Base-by-base conservation (phyloP, 2,329 filamentous ascomycete species). In the Microthyrium microscopicum region DNA sequence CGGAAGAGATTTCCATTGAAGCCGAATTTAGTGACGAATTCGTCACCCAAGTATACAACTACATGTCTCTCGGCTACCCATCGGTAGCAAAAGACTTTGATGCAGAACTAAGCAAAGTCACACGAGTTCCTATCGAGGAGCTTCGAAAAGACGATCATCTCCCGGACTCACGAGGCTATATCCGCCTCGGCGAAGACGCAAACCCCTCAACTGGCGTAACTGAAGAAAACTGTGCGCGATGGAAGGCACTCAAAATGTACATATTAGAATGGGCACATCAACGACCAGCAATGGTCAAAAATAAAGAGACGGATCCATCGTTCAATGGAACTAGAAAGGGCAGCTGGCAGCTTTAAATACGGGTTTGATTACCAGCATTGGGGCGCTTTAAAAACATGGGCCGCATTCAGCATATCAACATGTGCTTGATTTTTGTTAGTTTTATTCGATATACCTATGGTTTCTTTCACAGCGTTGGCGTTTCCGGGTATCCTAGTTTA, bases 11-110 rank as follows among this genome's bases (percentile, higher is more conserved):
- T 6, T 7, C 29, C 29, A 39, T 39, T 25, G 37, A 64, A 19
- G 51, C 57, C 20, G 84, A 93, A 53, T 92, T 89, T 46, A 65
- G 76, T 39, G 82, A 93, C 50, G 64, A 64, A 3, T 93, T 94
- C 51, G 73, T 94, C 36, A 93, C 85, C 0, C 87, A 95, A 54
- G 85, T 95, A 5, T 95, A 91, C 65, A 94, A 95, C 54, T 95
- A 95, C 54, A 66, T 95, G 12, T 92, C 83, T 0, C 67, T 95
- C 4, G 87, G 87, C 4, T 94, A 94, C 52, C 85, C 87, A 3
- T 76, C 81, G 21, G 73, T 84, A 46, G 87, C 85, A 8, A 72
- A 77, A 16, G 68, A 71, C 24, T 95, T 81, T 48, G 87, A 95
- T 48, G 68, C 75, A 8, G 87, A 95, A 58, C 63, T 95, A 15